Base-by-base conservation (phyloP, 164 flowering plant genomes). In the Stephania japonica region DNA sequence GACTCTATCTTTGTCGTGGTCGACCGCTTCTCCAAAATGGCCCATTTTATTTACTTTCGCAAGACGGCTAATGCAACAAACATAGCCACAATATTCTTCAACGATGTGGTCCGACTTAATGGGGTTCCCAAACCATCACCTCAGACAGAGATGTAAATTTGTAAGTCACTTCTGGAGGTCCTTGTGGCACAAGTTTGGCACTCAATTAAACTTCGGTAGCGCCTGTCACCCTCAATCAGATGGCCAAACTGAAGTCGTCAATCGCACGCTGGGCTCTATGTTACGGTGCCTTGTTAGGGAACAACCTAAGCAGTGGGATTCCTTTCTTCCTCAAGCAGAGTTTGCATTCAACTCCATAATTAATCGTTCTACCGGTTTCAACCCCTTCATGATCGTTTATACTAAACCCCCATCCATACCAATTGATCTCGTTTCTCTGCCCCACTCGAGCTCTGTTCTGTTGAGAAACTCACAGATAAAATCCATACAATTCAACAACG, bases 201-300 rank as follows among this genome's bases (percentile, higher is more conserved):
- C 38, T 7, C 7, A 32, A 6, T 1, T 66, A 2, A 2, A 23
- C 42, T 66, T 66, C 32, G 7, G 19, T 44, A 66, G 42, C 11
- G 42, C 68, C 7, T 66, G 6, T 24, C 68, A 32, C 32, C 68
- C 19, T 10, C 68, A 66, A 6, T 27, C 38, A 9, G 38, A 66
- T 66, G 68, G 43, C 8, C 42, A 66, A 16, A 66, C 38, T 3
- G 32, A 66, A n/a, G 68, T 66, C 32, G 67, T 65, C 32, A 65
- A 65, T 65, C n/a, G 13, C 6, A 23, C 3, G 4, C 24, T 65
- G 67, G 67, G 67, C 7, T 23, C 23, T 65, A 6, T 25, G 8
- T 13, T 44, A 44, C 49, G 49, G 11, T 44, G 49, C 49, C 49
- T 44, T n/a, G n/a, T n/a, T n/a, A n/a, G n/a, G n/a, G n/a, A n/a